Conservation (phyloP, 2,329 filamentous ascomycete genomes). For the Colletotrichum australisinense region DNA sequence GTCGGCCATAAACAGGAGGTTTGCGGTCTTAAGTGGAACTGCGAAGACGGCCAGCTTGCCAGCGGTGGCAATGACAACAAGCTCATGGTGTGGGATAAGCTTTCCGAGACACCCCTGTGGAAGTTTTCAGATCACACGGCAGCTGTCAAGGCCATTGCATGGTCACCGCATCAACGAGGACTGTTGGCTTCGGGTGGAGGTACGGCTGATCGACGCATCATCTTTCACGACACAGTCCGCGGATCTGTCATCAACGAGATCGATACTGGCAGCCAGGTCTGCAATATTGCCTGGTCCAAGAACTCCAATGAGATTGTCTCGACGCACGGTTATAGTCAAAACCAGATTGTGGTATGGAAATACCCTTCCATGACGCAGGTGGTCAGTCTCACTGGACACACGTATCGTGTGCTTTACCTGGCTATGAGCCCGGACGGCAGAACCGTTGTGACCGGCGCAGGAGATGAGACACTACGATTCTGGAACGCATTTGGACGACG, state of each 20-base stretch:
- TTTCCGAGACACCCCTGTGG: conserved; percentile 91
- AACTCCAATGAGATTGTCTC: conserved; percentile 98
- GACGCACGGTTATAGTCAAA: conserved; percentile 97
- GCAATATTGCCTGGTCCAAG: conserved; percentile 96
- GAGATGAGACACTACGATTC: conserved; percentile 94
- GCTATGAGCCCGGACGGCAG: conserved; percentile 97
- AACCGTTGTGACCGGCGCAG: conserved; percentile 93
- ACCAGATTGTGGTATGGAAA: conserved; percentile 99
- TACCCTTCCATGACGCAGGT: conserved; percentile 99
- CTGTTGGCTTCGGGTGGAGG: conserved; percentile 95
- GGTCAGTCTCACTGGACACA: conserved; percentile 93
- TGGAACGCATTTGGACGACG: conserved; percentile 96
- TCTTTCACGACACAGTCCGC: conserved; percentile 96
- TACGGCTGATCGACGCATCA: conserved; percentile 94
- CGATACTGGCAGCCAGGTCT: conserved; percentile 98
- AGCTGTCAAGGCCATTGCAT: conserved; percentile 96
- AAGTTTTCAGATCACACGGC: conserved; percentile 96
- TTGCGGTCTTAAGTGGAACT: conserved; percentile 96
- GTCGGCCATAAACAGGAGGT: conserved; percentile 98
- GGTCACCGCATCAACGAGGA: conserved; percentile 95
- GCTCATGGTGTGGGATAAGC: conserved; percentile 97
- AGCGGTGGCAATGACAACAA: conserved; percentile 99
- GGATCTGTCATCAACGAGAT: conserved; percentile 86
- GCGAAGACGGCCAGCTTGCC: conserved; percentile 92
- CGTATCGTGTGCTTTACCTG: conserved; percentile 94